Conservation (phyloP, 208 protist genomes). For the Phytomonas francai region DNA sequence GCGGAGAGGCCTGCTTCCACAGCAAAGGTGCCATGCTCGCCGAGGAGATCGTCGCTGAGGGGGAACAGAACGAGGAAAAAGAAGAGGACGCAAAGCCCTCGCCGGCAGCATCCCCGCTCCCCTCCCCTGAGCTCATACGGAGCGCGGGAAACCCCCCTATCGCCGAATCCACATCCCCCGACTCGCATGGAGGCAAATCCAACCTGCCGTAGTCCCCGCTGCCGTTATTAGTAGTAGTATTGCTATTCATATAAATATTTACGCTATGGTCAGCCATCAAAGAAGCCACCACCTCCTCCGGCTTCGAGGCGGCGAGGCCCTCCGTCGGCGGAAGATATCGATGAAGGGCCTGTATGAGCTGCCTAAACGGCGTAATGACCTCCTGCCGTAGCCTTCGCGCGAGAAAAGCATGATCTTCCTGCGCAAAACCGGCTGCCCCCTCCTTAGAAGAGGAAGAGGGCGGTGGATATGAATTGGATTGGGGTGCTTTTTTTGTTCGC, state of each 20-base stretch:
- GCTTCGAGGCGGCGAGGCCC: constrained; percentile 11
- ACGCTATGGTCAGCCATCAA: too few species aligned
- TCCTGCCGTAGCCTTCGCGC: constrained; percentile 36
- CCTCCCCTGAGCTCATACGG: background rate
- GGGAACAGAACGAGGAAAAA: background rate
- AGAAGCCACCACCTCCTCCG: too few species aligned
- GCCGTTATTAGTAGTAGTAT: background rate
- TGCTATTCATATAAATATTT: too few species aligned
- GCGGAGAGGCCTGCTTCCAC: constrained; percentile 62
- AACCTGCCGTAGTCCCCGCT: background rate
- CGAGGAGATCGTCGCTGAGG: background rate
- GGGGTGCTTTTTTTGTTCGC: constrained; percentile 7
- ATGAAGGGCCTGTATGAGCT: constrained; percentile 48
- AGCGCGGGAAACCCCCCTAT: background rate
- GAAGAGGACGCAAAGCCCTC: background rate
- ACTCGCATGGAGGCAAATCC: background rate
- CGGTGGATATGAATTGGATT: background rate
- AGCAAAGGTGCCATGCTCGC: constrained; percentile 40
- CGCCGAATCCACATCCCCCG: background rate
- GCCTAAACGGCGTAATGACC: constrained; percentile 39
- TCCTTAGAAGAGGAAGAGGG: constrained; percentile 6
- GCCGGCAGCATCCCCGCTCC: background rate
- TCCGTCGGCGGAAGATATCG: constrained; percentile 24
- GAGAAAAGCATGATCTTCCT: constrained; percentile 19
- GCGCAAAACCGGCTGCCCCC: constrained; percentile 1